Conservation (phyloP, 2,329 filamentous ascomycete species). For the Alternaria brassicae region DNA sequence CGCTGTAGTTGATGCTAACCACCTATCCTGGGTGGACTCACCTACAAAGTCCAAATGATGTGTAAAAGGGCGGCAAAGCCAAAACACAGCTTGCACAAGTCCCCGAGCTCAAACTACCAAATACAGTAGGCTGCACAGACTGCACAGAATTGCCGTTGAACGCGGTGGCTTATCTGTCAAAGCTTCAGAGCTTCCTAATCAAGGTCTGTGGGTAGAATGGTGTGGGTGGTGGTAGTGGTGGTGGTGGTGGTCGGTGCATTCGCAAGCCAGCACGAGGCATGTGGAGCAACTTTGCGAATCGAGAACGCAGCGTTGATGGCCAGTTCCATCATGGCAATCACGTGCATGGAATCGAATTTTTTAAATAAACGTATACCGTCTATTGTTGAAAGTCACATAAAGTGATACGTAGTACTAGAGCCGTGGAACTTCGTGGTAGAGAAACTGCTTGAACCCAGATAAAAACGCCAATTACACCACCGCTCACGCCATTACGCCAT, state of each 20-base stretch:
- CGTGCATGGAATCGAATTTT: neutral
- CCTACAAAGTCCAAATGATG: neutral
- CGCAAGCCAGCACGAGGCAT: slow-evolving; percentile 4
- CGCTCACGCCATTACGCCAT: slow-evolving; percentile 31
- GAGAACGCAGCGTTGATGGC: slow-evolving; percentile 16
- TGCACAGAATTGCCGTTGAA: slow-evolving; percentile 28
- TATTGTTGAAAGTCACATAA: slow-evolving; percentile 11
- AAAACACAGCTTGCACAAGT: neutral
- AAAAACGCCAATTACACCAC: slow-evolving; percentile 35
- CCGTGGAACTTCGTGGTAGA: slow-evolving; percentile 8
- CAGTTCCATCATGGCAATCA: no score
- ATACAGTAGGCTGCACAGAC: slow-evolving; percentile 27
- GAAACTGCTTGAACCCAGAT: slow-evolving; percentile 7
- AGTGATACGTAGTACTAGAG: slow-evolving; percentile 4
- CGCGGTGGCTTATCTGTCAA: slow-evolving; percentile 37
- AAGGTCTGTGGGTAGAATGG: slow-evolving; percentile 18
- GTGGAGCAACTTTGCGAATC: slow-evolving; percentile 14
- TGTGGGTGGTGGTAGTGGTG: no score
- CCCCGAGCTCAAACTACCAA: slow-evolving; percentile 34
- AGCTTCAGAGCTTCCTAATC: slow-evolving; percentile 48
- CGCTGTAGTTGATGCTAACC: neutral
- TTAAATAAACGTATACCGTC: slow-evolving; percentile 5
- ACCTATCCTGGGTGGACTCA: rapidly evolving
- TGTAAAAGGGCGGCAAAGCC: no score
- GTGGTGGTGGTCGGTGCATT: slow-evolving; percentile 34